phyloP scores from a whole-genome alignment of 768 basidiomycete genomes.

The Jaapia argillacea region DNA sequence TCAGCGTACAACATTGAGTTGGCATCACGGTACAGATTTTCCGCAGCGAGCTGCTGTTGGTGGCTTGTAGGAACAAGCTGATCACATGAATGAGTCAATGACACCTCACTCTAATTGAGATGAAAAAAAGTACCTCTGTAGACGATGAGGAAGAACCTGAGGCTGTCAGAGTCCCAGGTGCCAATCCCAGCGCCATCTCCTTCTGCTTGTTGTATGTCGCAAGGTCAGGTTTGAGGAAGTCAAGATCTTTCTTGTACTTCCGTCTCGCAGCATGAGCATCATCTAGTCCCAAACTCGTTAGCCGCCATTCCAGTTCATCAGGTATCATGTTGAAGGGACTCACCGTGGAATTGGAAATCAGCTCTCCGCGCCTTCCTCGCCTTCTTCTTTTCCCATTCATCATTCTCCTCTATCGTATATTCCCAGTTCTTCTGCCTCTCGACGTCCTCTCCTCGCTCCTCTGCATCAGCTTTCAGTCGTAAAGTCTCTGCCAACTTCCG shows the following conservation, averaged over 20 bases:
- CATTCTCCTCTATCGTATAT: constrained; percentile 91
- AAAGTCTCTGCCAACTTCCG: constrained; percentile 84
- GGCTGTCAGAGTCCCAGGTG: constrained; percentile 59
- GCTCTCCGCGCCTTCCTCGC: constrained; percentile 75
- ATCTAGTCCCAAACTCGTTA: constrained; percentile 35
- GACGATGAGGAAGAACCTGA: no score
- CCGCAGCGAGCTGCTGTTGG: constrained; percentile 61
- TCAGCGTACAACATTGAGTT: constrained; percentile 92
- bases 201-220: constrained; percentile 85
- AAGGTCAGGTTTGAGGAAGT: constrained; percentile 80
- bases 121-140: no score
- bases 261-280: constrained; percentile 83
- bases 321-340: constrained; percentile 16
- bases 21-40: constrained; percentile 86
- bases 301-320: neutral
- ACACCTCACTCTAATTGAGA: no score
- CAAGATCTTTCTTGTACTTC: constrained; percentile 88
- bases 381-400: constrained; percentile 90
- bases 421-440: constrained; percentile 92
- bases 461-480: constrained; percentile 78
- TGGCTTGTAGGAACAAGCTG: constrained; percentile 45
- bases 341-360: constrained; percentile 89
- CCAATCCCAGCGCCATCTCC: constrained; percentile 69
- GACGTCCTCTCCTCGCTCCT: constrained; percentile 86
- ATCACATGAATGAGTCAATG: constrained; percentile 5